Percentiles rank a stretch among this genome's conserved stretches.
Evolutionary conservation across 169 alveolate genomes (phyloP).

Genomic region (Toxoplasma gondii): DNA sequence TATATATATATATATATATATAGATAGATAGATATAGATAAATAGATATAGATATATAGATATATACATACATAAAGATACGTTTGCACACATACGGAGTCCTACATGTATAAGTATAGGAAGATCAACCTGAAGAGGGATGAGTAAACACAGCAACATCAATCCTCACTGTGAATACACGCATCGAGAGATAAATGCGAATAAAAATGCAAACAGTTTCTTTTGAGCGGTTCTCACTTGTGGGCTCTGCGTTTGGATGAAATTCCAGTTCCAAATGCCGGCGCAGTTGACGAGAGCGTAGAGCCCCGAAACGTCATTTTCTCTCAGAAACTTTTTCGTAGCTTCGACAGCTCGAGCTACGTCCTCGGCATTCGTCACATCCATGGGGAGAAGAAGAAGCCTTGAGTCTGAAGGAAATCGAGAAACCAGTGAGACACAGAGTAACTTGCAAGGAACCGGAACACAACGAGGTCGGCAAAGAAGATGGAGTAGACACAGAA

Average conservation of each 20-base stretch:
- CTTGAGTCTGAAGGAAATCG: too few relatives aligned
- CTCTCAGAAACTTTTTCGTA: background rate
- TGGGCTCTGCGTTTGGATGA: background rate
- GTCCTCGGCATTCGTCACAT: background rate
- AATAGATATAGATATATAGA: background rate
- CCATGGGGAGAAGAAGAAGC: background rate
- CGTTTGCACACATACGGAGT: too few relatives aligned
- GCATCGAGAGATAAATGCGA: too few relatives aligned
- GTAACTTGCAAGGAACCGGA: too few relatives aligned
- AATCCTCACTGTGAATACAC: too few relatives aligned
- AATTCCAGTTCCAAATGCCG: background rate
- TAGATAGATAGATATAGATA: background rate
- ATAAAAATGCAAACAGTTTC: background rate
- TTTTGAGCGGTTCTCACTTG: background rate
- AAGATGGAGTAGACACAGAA: background rate
- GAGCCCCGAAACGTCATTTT: background rate
- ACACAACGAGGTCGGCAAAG: background rate
- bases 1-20: background rate
- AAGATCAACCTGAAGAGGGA: too few relatives aligned
- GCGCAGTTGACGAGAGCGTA: conserved; percentile 26
- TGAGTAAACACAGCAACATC: too few relatives aligned
- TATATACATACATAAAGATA: too few relatives aligned
- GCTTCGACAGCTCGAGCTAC: background rate
- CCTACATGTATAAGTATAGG: too few relatives aligned
- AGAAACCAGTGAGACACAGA: too few relatives aligned